These are phyloP conservation scores for Ganoderma sp. DNA, from an alignment of 1,284 basidiomycete species.

Conservation along the genomic window DNA sequence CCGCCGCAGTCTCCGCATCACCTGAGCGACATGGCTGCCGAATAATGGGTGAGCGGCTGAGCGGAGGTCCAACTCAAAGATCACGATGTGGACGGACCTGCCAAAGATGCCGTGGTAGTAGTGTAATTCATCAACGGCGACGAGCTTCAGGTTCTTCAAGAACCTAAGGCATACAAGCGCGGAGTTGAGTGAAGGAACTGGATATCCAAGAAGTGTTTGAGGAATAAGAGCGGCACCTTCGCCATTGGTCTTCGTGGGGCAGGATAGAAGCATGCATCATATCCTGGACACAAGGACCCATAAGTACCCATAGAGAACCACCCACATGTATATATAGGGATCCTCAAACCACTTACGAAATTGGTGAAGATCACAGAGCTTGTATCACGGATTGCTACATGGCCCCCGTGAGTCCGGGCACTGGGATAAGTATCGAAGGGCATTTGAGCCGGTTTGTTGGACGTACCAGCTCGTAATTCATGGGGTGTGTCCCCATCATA, in stretches of 20 bases:
- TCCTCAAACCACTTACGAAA: conserved; percentile 56
- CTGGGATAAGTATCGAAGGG: not conserved
- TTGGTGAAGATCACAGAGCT: conserved; percentile 80
- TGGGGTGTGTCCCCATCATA: conserved; percentile 91
- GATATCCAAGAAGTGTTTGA: not conserved
- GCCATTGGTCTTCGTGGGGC: conserved; percentile 86
- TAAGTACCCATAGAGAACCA: conserved; percentile 19
- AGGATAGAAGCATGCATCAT: conserved; percentile 88
- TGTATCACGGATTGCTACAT: conserved; percentile 63
- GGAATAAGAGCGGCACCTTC: conserved; percentile 48
- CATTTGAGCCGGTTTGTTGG: not conserved
- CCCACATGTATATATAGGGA: conserved; percentile 2
- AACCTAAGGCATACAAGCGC: conserved; percentile 52
- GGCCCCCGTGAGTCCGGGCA: not conserved
- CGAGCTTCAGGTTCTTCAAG: conserved; percentile 74
- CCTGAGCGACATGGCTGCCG: conserved; percentile 77
- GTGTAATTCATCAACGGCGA: conserved; percentile 88
- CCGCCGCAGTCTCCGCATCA: conserved; percentile 78
- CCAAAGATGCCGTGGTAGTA: conserved; percentile 78
- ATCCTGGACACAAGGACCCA: conserved; percentile 58
- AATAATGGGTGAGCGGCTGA: not conserved
- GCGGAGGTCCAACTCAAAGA: conserved; percentile 5
- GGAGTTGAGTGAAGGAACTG: not conserved
- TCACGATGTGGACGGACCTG: conserved; percentile 53
- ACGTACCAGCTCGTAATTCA: conserved; percentile 62